Evolutionary conservation across 306 rosid genomes (phyloP), one percentile per base, ranked within the genome.

Genomic region (Gastrolobium bilobum): DNA sequence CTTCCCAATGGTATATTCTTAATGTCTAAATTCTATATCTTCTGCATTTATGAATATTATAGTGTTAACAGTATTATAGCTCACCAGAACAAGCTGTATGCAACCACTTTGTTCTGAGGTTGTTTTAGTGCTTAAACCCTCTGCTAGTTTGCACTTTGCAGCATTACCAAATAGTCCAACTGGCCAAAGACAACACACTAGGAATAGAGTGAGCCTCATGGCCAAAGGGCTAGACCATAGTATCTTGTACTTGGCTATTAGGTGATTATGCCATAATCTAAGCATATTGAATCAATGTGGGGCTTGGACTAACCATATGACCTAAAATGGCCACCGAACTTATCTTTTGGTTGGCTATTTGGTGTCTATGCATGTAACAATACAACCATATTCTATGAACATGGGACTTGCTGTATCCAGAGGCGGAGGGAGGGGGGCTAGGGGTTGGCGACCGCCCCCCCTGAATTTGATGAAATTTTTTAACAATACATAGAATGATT

Each of bases 151-250:
- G 30, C 48, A 34, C 20, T 70, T 40, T 73, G n/a, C 48, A 56
- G 53, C 42, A 50, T 14, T 38, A 37, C 30, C 80, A 34, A 54
- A 4, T 9, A 35, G 35, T 70, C 48, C 34, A 26, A 38, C 37
- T 52, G 63, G 33, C 14, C 38, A 37, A 35, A 71, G 20, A 53
- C 8, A 70, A 52, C 29, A 53, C 26, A 13, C 34, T 58, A 30
- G 58, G 73, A 57, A 58, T 57, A 73, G 68, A 52, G 44, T 30
- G 42, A 73, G 44, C 68, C 39, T 57, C 68, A 42, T 57, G 43
- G 39, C 39, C 54, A 57, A 57, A 56, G 29, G 42, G 66, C 31
- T 56, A 51, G 11, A 34, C 10, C 15, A 35, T 34, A 35, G 37
- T 35, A 37, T 68, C 58, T 31, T 33, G 37, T 52, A 51, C 34